These are phyloP conservation scores for Thinopyrum elongatum DNA, from an alignment of 176 grass and related monocot genomes.

Conservation along the genomic window DNA sequence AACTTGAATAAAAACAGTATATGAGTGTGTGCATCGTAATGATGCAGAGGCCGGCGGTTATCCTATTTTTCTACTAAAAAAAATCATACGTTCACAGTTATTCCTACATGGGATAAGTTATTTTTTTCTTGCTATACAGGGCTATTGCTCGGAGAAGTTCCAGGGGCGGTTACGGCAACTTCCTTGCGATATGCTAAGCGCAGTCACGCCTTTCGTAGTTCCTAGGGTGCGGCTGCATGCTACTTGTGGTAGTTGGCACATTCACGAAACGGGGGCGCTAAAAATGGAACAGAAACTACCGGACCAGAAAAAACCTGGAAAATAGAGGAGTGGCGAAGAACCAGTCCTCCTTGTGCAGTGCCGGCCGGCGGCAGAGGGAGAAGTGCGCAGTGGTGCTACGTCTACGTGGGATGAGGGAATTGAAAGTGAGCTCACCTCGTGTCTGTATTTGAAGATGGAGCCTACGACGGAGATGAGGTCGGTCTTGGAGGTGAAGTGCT, in stretches of 20 bases:
- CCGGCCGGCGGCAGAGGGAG: background rate
- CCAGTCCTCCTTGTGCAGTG: background rate
- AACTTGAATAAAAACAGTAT: too few relatives aligned
- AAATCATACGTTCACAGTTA: background rate
- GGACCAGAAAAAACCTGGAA: background rate
- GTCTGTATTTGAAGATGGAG: conserved; percentile 54
- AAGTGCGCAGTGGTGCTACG: too few relatives aligned
- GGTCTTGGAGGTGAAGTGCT: conserved; percentile 86
- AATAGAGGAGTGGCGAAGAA: background rate
- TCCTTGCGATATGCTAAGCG: background rate
- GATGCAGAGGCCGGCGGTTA: too few relatives aligned
- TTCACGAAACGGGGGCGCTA: background rate
- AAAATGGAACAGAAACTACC: background rate
- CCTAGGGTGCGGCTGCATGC: conserved; percentile 15
- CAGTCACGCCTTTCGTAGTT: background rate
- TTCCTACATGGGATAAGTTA: background rate
- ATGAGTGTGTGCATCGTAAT: too few relatives aligned
- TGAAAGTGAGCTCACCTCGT: conserved; percentile 41
- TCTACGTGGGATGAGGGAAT: background rate
- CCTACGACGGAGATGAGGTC: conserved; percentile 74
- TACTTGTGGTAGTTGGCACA: background rate
- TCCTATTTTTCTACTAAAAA: too few relatives aligned
- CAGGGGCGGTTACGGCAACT: background rate
- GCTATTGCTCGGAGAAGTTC: conserved; percentile 21
- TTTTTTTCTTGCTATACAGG: background rate